Percentiles rank a stretch among this genome's conserved stretches.
Conservation (phyloP, 345 rosid genomes). For the Salix brachista region DNA sequence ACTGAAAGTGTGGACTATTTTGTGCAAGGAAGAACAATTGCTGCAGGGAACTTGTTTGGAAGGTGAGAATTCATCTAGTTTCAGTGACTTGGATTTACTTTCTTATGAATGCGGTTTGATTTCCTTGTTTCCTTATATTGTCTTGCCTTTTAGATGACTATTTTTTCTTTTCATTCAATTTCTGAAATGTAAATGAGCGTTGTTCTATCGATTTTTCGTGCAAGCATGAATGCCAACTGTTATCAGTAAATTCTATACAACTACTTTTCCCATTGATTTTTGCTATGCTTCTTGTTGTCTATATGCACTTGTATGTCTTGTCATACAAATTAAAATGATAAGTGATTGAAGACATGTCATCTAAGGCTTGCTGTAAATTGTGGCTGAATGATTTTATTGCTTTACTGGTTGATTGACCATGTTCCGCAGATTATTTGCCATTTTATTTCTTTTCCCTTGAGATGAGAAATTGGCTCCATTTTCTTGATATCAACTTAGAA, state of each 20-base stretch:
- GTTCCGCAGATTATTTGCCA: no score
- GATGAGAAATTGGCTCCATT: no score
- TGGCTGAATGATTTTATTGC: no score
- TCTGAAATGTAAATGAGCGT: background rate
- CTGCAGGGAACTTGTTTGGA: conserved; percentile 96
- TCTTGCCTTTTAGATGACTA: background rate
- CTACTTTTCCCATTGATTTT: background rate
- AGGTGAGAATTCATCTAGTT: conserved; percentile 43
- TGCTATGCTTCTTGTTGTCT: background rate
- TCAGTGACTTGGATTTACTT: conserved; percentile 1
- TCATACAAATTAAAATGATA: no score
- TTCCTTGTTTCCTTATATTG: background rate
- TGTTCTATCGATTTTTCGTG: background rate
- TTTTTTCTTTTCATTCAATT: background rate
- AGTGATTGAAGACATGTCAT: no score
- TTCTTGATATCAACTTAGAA: no score
- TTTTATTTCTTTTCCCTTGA: no score
- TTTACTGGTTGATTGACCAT: no score
- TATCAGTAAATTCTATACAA: background rate
- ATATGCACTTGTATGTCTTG: background rate
- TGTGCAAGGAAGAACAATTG: conserved; percentile 94
- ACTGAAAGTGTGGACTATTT: conserved; percentile 98
- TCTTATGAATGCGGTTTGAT: background rate
- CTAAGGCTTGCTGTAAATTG: no score
- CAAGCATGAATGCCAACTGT: no score